These are phyloP conservation scores for Aspergillus sp. DNA, from an alignment of 2,329 filamentous ascomycete genomes.

Conservation along the genomic window DNA sequence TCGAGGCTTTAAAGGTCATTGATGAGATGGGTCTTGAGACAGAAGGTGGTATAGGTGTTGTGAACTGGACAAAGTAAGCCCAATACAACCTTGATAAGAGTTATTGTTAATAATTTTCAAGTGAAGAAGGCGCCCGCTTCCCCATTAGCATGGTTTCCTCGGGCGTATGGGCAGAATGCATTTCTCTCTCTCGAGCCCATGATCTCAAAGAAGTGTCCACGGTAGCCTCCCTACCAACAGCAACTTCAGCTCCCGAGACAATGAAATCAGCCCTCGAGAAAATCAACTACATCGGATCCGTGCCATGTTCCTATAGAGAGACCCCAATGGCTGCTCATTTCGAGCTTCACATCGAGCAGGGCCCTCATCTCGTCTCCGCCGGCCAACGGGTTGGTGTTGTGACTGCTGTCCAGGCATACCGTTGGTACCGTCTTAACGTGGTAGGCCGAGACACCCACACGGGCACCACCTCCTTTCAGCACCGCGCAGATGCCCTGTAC, in stretches of 20 bases:
- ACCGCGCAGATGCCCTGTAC: constrained; percentile 60
- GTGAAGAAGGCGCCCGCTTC: constrained; percentile 74
- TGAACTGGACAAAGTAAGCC: constrained; percentile 46
- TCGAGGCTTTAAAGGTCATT: constrained; percentile 63
- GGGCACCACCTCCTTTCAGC: constrained; percentile 61
- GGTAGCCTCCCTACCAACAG: constrained; percentile 34
- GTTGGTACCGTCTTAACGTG: constrained; percentile 63
- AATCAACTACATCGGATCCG: constrained; percentile 60
- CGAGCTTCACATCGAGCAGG: constrained; percentile 79
- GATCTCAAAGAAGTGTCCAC: constrained; percentile 52
- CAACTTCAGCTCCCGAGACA: constrained; percentile 49
- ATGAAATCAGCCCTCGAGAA: constrained; percentile 62
- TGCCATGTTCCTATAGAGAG: constrained; percentile 48
- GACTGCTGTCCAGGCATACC: constrained; percentile 64
- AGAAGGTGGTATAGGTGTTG: constrained; percentile 61
- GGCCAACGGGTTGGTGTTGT: constrained; percentile 61
- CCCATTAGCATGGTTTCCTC: constrained; percentile 66
- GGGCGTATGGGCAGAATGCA: constrained; percentile 66
- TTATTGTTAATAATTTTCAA: constrained; percentile 23
- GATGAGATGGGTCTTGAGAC: constrained; percentile 61
- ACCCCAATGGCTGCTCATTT: constrained; percentile 69
- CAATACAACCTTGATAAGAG: too few species aligned
- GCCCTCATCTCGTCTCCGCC: constrained; percentile 61
- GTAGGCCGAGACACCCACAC: constrained; percentile 63
- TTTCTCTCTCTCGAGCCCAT: constrained; percentile 55